A percentile compares a stretch with the other conserved stretches of the same genome.
phyloP scores from a whole-genome alignment of 2,329 filamentous ascomycete genomes.

The Aspergillus fischeri region DNA sequence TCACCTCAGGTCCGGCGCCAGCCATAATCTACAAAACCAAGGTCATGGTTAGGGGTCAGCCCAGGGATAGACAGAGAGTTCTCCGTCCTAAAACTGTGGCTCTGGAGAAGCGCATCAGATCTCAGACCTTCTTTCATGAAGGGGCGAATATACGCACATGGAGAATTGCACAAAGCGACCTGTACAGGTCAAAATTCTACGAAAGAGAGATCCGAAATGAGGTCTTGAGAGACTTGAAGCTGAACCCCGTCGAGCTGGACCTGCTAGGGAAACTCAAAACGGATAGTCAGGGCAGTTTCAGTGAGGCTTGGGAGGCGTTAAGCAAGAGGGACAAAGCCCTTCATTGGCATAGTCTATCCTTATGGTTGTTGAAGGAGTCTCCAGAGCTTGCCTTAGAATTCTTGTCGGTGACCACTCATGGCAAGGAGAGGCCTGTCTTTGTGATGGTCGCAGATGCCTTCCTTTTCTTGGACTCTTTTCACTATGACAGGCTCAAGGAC shows the following conservation, averaged over 20 bases:
- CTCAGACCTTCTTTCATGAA: conserved; percentile 17
- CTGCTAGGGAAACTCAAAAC: conserved; percentile 21
- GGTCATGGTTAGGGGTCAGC: conserved; percentile 8
- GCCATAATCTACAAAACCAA: conserved; percentile 1
- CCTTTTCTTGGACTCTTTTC: conserved; percentile 38
- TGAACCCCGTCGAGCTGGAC: conserved; percentile 12
- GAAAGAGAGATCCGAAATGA: conserved; percentile 2
- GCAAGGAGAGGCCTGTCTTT: conserved; percentile 32
- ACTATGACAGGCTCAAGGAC: conserved; percentile 26
- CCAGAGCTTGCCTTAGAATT: conserved; percentile 38
- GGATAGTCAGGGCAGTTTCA: conserved; percentile 22
- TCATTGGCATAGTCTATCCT: conserved; percentile 42
- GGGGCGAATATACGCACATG: conserved; percentile 12
- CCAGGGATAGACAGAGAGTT: conserved; percentile 13
- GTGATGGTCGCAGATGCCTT: conserved; percentile 46
- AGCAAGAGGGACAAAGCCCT: conserved; percentile 16
- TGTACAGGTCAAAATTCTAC: conserved; percentile 21
- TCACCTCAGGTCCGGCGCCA: not conserved
- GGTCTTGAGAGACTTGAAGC: not conserved
- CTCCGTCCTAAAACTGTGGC: conserved; percentile 18
- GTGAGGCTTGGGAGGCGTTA: conserved; percentile 24
- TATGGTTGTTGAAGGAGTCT: conserved; percentile 44
- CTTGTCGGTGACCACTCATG: conserved; percentile 37
- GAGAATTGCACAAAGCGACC: conserved; percentile 17
- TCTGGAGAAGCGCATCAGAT: conserved; percentile 18